phyloP scores from a whole-genome alignment of 2,329 filamentous ascomycete species.

The Aspergillus tubingensis region DNA sequence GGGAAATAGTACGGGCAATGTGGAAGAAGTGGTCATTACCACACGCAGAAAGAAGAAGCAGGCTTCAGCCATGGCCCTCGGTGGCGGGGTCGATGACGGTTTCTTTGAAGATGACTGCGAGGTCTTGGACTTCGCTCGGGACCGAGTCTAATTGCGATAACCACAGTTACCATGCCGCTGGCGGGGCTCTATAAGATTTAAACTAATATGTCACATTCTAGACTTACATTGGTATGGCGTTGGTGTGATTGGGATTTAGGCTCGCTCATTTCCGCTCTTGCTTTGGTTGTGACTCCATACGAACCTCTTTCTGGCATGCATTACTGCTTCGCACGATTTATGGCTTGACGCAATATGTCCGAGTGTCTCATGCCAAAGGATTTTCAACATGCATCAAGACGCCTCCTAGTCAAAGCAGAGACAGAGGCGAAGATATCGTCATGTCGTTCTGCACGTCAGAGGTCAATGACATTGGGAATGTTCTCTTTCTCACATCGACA shows the following conservation, averaged over 20 bases:
- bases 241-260: constrained; percentile 11
- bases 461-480: too few species aligned
- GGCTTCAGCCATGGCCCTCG: constrained; percentile 33
- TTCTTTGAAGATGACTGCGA: constrained; percentile 95
- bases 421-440: too few species aligned
- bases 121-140: constrained; percentile 79
- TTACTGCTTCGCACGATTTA: too few species aligned
- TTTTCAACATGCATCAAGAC: too few species aligned
- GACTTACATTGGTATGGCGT: constrained; percentile 25
- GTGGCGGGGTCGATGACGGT: constrained; percentile 58
- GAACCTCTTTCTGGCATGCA: too few species aligned
- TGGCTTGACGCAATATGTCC: too few species aligned
- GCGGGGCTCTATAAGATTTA: constrained; percentile 14
- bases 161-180: constrained; percentile 6
- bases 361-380: too few species aligned
- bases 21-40: constrained; percentile 80
- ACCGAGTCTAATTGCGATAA: constrained; percentile 48
- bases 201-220: constrained; percentile 23
- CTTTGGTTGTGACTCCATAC: not conserved
- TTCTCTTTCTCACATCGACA: too few species aligned
- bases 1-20: constrained; percentile 56
- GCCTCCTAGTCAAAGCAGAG: too few species aligned
- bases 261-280: constrained; percentile 8
- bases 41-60: constrained; percentile 68
- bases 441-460: too few species aligned